Base-by-base conservation (phyloP, 495 filamentous ascomycete genomes). In the Clavariopsis aquatica region DNA sequence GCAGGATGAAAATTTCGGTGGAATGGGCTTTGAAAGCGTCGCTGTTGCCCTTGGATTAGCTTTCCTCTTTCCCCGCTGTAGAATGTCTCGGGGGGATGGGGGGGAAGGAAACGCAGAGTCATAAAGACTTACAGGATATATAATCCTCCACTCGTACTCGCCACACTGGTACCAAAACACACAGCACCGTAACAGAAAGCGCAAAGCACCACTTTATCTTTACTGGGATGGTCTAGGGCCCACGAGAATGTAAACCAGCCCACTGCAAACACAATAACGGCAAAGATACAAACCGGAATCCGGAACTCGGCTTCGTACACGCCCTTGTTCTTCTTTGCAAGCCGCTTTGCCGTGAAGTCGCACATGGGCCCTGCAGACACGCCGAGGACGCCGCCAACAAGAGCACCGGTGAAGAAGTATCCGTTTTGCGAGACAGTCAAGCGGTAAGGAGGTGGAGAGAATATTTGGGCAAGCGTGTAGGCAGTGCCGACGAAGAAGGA, bases 401-500 rank as follows among this genome's bases (percentile, higher is more conserved):
- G 62, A 13, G 62, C 62, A 34, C 62, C 62, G 19, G 62, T 58
- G 55, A 65, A 65, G 46, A 65, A 65, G 55, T 49, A 65, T 10
- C 62, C 62, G 62, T 65, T 65, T 49, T 65, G 62, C 8, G 62
- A 15, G 34, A 65, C 62, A 31, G 53, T 52, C 54, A 65, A 55
- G 19, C 17, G 3, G 55, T 65, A 65, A 20, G 62, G 62, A 3
- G 62, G 62, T 31, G 62, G 62, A 7, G 62, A 24, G 55, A 65
- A 65, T 28, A 58, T 65, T 47, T 65, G 62, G 0, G 62, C 62
- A 22, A 65, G 62, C 7, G 62, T 65, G 55, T 65, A 65, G 45
- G 62, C 53, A 1, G 52, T 59, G 24, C 62, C 62, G 0, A 65
- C 62, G 54, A 65, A 65, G 62, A 58, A 65, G 31, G 62, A 58